Percentiles rank a stretch among this genome's conserved stretches.
phyloP scores from a whole-genome alignment of 768 basidiomycete genomes.

The Tricholoma matsutake region DNA sequence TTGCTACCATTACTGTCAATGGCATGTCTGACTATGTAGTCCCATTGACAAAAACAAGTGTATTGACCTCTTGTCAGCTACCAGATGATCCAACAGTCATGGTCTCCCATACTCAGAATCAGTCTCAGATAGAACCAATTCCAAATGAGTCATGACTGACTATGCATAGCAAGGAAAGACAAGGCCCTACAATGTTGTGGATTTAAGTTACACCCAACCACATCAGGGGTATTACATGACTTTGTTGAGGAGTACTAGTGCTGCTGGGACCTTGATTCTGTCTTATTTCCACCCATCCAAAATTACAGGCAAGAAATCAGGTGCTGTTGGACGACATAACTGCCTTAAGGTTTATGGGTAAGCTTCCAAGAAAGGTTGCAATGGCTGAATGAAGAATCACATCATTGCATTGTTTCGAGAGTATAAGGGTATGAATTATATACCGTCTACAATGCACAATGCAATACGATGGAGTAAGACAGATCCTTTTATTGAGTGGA shows the following conservation, averaged over 20 bases:
- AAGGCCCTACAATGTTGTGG: neutral
- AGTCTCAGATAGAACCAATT: neutral
- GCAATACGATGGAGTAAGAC: neutral
- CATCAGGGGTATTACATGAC: neutral
- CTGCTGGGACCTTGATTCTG: neutral
- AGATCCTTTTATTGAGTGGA: neutral
- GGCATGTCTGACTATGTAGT: conserved; percentile 8
- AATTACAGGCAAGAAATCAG: neutral
- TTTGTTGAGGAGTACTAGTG: neutral
- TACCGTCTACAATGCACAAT: no score
- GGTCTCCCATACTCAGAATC: neutral
- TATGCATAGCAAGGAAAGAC: neutral
- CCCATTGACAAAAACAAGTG: neutral
- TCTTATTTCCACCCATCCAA: neutral
- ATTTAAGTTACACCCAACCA: neutral
- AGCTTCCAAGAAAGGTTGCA: neutral
- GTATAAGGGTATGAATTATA: neutral
- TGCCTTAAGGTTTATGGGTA: neutral
- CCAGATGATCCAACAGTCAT: neutral
- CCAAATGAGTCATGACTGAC: neutral
- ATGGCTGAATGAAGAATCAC: neutral
- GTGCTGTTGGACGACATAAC: neutral
- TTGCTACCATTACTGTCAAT: conserved; percentile 15
- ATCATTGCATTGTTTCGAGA: neutral
- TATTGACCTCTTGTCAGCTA: neutral